These are phyloP conservation scores for Saccharomycopsis sp. DNA, from an alignment of 805 yeast species.

Conservation along the genomic window DNA sequence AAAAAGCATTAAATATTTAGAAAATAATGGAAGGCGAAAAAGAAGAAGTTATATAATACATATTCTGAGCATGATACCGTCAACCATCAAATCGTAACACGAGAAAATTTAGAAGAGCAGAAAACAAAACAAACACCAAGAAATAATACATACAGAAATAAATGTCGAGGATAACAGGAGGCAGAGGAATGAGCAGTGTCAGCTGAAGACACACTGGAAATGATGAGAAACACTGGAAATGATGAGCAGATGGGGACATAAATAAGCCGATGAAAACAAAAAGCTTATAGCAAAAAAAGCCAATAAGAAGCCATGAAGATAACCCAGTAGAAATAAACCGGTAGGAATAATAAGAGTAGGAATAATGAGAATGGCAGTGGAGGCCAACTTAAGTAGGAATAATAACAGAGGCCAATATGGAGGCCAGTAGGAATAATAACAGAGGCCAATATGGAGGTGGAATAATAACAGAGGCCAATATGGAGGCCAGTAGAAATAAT, in stretches of 20 bases:
- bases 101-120: neutral
- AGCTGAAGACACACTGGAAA: no score
- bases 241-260: no score
- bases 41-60: neutral
- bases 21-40: neutral
- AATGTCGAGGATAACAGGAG: neutral
- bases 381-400: neutral
- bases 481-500: neutral
- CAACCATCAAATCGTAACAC: neutral
- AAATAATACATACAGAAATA: neutral
- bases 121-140: neutral
- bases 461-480: neutral
- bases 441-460: neutral
- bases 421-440: neutral
- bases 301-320: neutral
- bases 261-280: neutral
- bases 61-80: neutral
- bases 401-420: neutral
- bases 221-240: no score
- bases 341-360: neutral
- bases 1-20: neutral
- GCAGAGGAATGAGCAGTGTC: no score
- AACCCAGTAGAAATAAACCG: neutral
- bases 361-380: no score
- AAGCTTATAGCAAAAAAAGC: neutral